Evolutionary conservation across 2,329 filamentous ascomycete species (phyloP), one percentile per base, ranked within the genome.

Genomic region (Malbranchea cinnamomea): DNA sequence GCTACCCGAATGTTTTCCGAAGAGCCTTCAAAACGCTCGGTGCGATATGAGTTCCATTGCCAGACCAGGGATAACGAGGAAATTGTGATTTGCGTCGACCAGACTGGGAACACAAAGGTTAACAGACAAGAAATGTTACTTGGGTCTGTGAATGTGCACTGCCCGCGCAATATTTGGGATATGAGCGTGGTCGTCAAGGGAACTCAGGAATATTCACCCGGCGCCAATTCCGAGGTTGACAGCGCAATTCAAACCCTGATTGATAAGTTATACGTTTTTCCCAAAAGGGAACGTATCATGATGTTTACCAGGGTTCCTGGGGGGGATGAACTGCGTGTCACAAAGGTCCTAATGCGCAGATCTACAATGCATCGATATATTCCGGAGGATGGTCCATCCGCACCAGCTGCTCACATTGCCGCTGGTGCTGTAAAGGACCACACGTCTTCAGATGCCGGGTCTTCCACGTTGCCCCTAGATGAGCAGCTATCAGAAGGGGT

Each of bases 31-130:
- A 12, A 5, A 23, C 31, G 34, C 9, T 13, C 32, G 6, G 35
- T 57, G 4, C 39, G 30, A 4, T 60, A 57, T 26, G 56, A 60
- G 26, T 59, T 55, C 19, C 48, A 56, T 18, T 60, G 57, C 30
- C 44, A 44, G 12, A 49, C 44, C 5, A 47, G 44, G 11, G 23
- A 40, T 6, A 45, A 43, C n/a, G 39, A 47, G 7, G 26, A 33
- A 3, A 43, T 60, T 25, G 34, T 56, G 6, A 41, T 59, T 4
- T 39, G 35, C 2, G 37, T 60, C 7, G 41, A 54, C 29, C 45
- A 53, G 27, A 33, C 41, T 5, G 56, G 54, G 1, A 39, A 41
- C 9, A 41, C 47, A 25, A 37, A 31, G 4, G 33, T 56, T 11
- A 41, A 40, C 3, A 42, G 49, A 14, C 41, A 46, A 5, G 36